These are phyloP conservation scores for Oxalis stricta DNA, from an alignment of 441 rosid genomes.

Conservation along the genomic window DNA sequence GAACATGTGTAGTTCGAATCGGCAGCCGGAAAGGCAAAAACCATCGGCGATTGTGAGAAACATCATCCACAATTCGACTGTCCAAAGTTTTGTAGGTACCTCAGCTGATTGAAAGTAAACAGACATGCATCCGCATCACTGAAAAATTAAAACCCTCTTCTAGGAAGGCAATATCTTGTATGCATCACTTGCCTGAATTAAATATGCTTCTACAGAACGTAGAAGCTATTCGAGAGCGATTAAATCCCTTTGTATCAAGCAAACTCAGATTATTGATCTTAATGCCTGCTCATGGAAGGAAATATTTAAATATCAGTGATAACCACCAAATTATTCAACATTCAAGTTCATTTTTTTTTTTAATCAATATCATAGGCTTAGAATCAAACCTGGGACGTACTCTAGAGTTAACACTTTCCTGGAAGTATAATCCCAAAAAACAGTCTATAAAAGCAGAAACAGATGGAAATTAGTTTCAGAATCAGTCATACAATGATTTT, in stretches of 20 bases:
- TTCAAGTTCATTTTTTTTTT: conserved; percentile 1
- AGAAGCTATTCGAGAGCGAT: conserved; percentile 75
- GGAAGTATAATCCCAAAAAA: conserved; percentile 88
- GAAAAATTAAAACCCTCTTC: too few species aligned
- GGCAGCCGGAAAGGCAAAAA: too few species aligned
- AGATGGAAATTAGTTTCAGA: not conserved
- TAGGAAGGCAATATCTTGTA: not conserved
- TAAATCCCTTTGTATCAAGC: conserved; percentile 47
- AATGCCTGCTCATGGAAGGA: conserved; percentile 37
- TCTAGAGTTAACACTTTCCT: conserved; percentile 85
- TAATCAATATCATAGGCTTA: conserved; percentile 10
- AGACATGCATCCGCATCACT: too few species aligned
- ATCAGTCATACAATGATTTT: not conserved
- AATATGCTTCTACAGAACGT: conserved; percentile 79
- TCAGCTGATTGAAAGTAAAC: too few species aligned
- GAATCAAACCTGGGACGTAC: conserved; percentile 74
- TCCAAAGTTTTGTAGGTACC: too few species aligned
- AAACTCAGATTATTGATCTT: conserved; percentile 53
- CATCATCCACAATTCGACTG: too few species aligned
- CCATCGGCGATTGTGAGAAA: too few species aligned
- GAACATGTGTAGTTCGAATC: too few species aligned
- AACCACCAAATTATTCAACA: conserved; percentile 1
- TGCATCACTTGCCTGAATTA: conserved; percentile 58
- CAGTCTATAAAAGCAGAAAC: conserved; percentile 34
- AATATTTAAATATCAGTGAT: not conserved